Evolutionary conservation across 208 protist genomes (phyloP).

Genomic region (Crithidia thermophila): DNA sequence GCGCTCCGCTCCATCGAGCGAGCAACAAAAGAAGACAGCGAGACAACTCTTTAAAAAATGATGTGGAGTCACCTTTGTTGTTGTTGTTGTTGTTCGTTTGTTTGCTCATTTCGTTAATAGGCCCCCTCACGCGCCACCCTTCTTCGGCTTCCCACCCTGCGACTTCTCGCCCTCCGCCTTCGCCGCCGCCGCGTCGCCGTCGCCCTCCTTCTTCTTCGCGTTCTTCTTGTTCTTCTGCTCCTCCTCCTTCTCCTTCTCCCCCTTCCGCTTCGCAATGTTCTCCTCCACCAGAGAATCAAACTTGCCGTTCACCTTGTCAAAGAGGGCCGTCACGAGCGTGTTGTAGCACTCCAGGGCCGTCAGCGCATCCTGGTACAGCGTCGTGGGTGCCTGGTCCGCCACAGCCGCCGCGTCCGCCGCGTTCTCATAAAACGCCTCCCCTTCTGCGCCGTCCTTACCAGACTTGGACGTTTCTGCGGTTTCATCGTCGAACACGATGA

Average conservation of each 20-base stretch:
- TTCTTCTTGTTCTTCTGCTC: conserved; percentile 26
- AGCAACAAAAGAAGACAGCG: no score
- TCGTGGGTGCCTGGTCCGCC: conserved; percentile 37
- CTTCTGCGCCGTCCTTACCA: conserved; percentile 12
- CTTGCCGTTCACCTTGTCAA: conserved; percentile 88
- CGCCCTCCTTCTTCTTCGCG: neutral
- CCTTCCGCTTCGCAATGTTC: conserved; percentile 65
- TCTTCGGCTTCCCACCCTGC: conserved; percentile 6
- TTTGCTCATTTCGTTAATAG: neutral
- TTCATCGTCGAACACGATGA: conserved; percentile 93
- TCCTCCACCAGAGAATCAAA: conserved; percentile 86
- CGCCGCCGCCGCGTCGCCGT: neutral
- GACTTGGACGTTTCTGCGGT: conserved; percentile 32
- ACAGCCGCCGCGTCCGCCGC: conserved; percentile 35
- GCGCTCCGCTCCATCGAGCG: no score
- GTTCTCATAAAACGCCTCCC: conserved; percentile 43
- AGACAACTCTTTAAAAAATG: no score
- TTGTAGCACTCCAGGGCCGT: conserved; percentile 75
- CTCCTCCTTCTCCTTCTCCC: conserved; percentile 29
- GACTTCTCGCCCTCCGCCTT: neutral
- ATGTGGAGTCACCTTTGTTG: no score
- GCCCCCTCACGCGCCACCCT: conserved; percentile 1
- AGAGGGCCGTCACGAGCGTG: conserved; percentile 83
- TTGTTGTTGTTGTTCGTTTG: neutral
- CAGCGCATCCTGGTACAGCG: conserved; percentile 79